These are phyloP conservation scores for Mangifera indica DNA, from an alignment of 345 rosid species.

Conservation along the genomic window DNA sequence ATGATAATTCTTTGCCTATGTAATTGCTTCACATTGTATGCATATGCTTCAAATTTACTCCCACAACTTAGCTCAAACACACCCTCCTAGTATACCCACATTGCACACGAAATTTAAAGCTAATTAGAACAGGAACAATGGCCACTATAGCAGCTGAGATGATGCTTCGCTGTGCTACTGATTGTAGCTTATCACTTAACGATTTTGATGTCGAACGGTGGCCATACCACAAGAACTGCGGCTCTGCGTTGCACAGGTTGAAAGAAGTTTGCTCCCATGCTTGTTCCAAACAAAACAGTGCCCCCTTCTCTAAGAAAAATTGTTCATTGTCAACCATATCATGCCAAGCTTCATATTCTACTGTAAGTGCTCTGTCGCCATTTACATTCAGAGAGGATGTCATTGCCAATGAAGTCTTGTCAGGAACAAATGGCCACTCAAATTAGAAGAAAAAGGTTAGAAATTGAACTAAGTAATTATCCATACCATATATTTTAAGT, in stretches of 20 bases:
- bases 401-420: neutral
- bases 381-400: neutral
- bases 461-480: too few species aligned
- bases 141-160: neutral
- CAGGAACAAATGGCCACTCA: too few species aligned
- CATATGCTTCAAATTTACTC: too few species aligned
- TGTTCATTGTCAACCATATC: constrained; percentile 19
- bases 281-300: constrained; percentile 4
- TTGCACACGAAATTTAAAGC: too few species aligned
- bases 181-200: constrained; percentile 23
- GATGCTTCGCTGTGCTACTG: constrained; percentile 19
- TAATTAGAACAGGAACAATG: neutral
- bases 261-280: constrained; percentile 16
- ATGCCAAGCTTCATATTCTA: constrained; percentile 14
- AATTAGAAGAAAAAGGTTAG: too few species aligned
- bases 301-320: constrained; percentile 22
- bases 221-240: constrained; percentile 44
- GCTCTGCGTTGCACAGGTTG: constrained; percentile 39
- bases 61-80: too few species aligned
- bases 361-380: neutral
- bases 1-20: neutral
- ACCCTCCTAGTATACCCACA: too few species aligned
- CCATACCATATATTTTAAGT: too few species aligned
- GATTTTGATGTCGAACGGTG: constrained; percentile 22
- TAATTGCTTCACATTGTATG: neutral